Evolutionary conservation across 108 stramenopile species (phyloP), one percentile per base, ranked within the genome.

Genomic region (Cyclotella choctawhatcheeana): DNA sequence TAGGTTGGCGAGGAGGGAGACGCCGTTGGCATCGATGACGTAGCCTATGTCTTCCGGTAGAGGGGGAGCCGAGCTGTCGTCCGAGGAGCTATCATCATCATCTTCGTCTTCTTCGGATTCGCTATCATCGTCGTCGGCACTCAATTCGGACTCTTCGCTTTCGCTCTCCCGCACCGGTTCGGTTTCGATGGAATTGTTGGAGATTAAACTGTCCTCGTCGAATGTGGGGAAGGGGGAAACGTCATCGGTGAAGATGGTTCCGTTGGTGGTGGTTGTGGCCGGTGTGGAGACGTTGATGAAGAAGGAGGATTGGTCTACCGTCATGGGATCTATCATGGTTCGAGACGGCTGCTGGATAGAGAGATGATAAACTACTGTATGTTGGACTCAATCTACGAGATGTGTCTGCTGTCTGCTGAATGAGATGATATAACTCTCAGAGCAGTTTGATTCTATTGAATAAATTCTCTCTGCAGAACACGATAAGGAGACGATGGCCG

Each of bases 171-270:
- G 14, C 18, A 51, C 37, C n/a, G n/a, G n/a, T 40, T 40, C 56
- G 2, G 56, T 58, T 22, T 58, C 56, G 6, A 58, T 30, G 21
- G 56, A 58, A 32, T 58, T 32, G 18, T 31, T 21, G 2, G 60
- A 61, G 2, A 61, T 3, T 13, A 58, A 22, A 5, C 30, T 32
- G 1, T 22, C 32, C 16, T 58, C 56, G 29, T 58, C 56, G 29
- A 58, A 58, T 31, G 56, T 58, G 29, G 56, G 56, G 24, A 58
- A 58, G 2, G 56, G 56, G 14, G 56, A 58, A 32, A 58, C 33
- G 56, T 58, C 29, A 17, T 58, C 56, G 32, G 16, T 33, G 13
- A n/a, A n/a, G n/a, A n/a, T n/a, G n/a, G n/a, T n/a, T n/a, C n/a
- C n/a, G n/a, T n/a, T n/a, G n/a, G n/a, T n/a, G n/a, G n/a, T n/a